A percentile compares a stretch with the other conserved stretches of the same genome.
These are phyloP conservation scores for Eucalyptus decipiens DNA, from an alignment of 345 rosid genomes.

Conservation along the genomic window DNA sequence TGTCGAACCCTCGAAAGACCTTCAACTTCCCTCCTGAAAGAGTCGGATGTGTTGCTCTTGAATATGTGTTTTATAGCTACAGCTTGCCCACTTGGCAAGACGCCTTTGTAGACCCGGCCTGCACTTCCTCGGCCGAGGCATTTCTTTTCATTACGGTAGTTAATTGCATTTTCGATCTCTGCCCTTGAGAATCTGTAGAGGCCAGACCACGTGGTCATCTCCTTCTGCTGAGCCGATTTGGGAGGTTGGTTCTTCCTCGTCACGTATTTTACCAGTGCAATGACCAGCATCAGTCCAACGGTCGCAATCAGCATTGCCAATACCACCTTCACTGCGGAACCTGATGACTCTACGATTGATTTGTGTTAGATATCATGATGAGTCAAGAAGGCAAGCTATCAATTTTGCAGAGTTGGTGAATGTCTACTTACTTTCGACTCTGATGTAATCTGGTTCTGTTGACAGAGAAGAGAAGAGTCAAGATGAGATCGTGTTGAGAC, in stretches of 20 bases:
- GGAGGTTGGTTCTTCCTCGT: not conserved
- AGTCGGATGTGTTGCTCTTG: conserved; percentile 17
- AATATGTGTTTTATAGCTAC: conserved; percentile 47
- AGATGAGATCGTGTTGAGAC: not conserved
- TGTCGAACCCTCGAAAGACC: conserved; percentile 53
- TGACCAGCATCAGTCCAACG: conserved; percentile 5
- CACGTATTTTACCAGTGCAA: conserved; percentile 20
- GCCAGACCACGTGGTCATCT: conserved; percentile 18
- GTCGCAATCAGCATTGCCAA: conserved; percentile 6
- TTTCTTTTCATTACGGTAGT: conserved; percentile 2
- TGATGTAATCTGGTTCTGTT: conserved; percentile 29
- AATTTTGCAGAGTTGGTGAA: not conserved
- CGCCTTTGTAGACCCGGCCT: conserved; percentile 41
- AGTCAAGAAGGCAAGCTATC: not conserved
- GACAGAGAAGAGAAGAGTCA: not conserved
- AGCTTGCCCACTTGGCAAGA: conserved; percentile 48
- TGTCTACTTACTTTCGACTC: conserved; percentile 29
- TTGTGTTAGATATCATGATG: not conserved
- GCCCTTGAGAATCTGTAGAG: conserved; percentile 43
- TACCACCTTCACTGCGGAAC: conserved; percentile 2
- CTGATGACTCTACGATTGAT: conserved; percentile 3
- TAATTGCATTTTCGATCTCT: conserved; percentile 49
- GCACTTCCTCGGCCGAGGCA: conserved; percentile 52
- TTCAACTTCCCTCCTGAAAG: conserved; percentile 44
- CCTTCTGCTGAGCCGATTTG: not conserved